A percentile compares a stretch with the other conserved stretches of the same genome.
Evolutionary conservation across 768 basidiomycete genomes (phyloP).

Genomic region (Tricholoma sp.): DNA sequence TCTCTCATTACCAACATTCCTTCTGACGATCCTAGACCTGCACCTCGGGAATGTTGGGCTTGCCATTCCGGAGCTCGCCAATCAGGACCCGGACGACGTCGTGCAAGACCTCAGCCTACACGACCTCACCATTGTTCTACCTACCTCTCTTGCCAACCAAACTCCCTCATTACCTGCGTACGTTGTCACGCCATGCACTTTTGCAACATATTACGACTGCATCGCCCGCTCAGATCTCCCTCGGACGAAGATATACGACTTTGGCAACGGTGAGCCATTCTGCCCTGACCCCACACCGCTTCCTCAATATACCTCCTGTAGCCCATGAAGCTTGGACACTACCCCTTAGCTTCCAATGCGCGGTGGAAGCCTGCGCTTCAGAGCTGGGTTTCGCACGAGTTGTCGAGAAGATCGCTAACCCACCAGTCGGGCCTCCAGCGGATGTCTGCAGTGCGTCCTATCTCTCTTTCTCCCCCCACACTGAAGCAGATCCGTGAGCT

Average conservation of each 20-base stretch:
- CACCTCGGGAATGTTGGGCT: slow-evolving; percentile 1
- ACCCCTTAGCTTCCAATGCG: too few species aligned
- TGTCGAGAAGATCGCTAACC: slow-evolving; percentile 4
- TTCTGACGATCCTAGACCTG: neutral
- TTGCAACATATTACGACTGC: neutral
- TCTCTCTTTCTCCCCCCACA: neutral
- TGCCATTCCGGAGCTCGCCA: neutral
- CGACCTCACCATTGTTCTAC: slow-evolving; percentile 2
- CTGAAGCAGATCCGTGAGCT: neutral
- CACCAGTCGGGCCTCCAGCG: slow-evolving; percentile 3
- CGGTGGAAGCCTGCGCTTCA: slow-evolving; percentile 1
- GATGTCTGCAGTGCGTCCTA: slow-evolving; percentile 5
- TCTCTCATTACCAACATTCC: neutral
- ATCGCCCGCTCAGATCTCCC: neutral
- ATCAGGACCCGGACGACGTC: neutral
- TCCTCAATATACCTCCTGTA: neutral
- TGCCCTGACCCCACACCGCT: neutral
- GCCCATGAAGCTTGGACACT: too few species aligned
- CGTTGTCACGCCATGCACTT: neutral
- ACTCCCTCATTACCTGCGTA: neutral
- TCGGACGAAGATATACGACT: neutral
- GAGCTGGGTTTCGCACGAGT: slow-evolving; percentile 4
- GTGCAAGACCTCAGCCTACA: slow-evolving; percentile 1
- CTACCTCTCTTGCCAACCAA: neutral
- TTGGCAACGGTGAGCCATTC: neutral